Evolutionary conservation across 495 filamentous ascomycete species (phyloP), one percentile per base, ranked within the genome.

Genomic region (Chlorociboria aeruginascens): DNA sequence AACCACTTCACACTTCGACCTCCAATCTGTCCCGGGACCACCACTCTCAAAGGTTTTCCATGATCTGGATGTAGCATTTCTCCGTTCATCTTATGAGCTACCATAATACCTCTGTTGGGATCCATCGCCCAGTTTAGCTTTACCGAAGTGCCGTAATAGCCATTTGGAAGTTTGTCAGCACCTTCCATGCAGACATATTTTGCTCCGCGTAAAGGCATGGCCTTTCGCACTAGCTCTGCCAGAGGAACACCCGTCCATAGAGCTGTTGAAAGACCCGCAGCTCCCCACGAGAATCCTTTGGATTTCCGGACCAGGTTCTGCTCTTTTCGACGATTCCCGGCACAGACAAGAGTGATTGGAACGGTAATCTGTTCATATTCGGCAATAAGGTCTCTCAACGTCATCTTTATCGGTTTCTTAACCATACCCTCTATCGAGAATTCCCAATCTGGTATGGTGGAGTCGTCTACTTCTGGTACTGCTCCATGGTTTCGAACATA

Each of bases 1-100:
- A 97, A 57, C 90, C 90, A 97, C 63, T 97, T 97, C 28, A 97
- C 89, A 63, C 88, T 95, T 40, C 90, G 72, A 6, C 89, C 90
- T 36, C 90, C 90, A 51, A 97, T 96, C 64, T 95, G 89, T 3
- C 90, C 89, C 0, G 90, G 90, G 7, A 97, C 85, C 4, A 95
- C 82, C 3, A 83, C 81, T 39, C 90, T 69, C 32, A 97, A 59
- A 0, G 90, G 90, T 44, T 84, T 82, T 9, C 90, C 90, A 55
- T 97, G 90, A 58, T 97, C 90, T 0, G 89, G 89, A 29, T 75
- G 70, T 12, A 96, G 74, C 48, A 71, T 61, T 60, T 92, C 87
- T 16, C 90, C 90, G 53, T 97, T 97, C 89, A 95, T 95, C 61
- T 78, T 85, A 60, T 95, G 79, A 2, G 89, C 85, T 6, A 96